Base-by-base conservation (phyloP, 1,284 basidiomycete genomes). In the Thelephora terrestris region DNA sequence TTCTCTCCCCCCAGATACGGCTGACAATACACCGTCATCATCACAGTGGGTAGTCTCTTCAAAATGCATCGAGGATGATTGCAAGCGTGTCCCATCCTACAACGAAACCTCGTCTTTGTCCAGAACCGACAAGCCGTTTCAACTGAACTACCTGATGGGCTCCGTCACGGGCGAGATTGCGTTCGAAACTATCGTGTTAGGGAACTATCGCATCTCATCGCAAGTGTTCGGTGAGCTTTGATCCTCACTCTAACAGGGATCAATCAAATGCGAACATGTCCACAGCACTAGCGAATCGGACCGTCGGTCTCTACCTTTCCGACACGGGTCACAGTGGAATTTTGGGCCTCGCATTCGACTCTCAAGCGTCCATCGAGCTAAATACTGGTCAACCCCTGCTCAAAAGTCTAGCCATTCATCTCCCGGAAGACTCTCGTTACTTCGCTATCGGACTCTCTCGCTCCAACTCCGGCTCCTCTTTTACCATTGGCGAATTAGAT, bases 251-350 rank as follows among this genome's bases (percentile, higher is more conserved):
- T 12, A 10, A 32, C 7, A 32, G 7, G 24, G 32, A 14, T 45
- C 56, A 16, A 53, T 17, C 18, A 20, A 16, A 12, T n/a, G 29
- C 25, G 32, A 43, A 36, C 43, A 18, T 23, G 20, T 20, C 18
- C 49, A 27, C 51, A 79, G 77, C 74, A 23, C 55, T 76, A 9
- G 77, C 70, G 32, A 70, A 74, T 50, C 50, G 60, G 44, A 76
- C 74, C 2, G 53, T 59, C 17, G 68, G 66, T 16, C 68, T 80
- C 34, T 68, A 67, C 12, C 67, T 80, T 21, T 60, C 67, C 16
- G 60, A 59, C 16, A 72, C 69, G 1, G 72, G 70, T n/a, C 73
- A 74, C 53, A 78, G 77, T 44, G 78, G 78, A 4, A 75, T 80
- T 32, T 60, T 79, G 24, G 78, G 78, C 5, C 68, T 81, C 29